phyloP scores from a whole-genome alignment of 768 basidiomycete species.

The Gymnopilus junonius region DNA sequence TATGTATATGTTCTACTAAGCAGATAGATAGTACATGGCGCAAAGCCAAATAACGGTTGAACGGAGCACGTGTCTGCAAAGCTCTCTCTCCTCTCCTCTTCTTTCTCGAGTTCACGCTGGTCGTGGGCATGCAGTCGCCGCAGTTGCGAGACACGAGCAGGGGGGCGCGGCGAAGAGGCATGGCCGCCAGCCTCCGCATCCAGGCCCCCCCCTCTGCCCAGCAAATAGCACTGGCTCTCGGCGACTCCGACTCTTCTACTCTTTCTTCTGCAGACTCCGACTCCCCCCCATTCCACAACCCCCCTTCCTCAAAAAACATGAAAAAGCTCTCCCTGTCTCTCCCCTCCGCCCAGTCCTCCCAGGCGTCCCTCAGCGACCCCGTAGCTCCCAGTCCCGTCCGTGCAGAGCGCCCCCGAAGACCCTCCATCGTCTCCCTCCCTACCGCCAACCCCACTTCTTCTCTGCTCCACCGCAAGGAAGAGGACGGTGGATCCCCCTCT shows the following conservation, averaged over 20 bases:
- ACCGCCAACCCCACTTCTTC: conserved; percentile 53
- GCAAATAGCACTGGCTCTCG: conserved; percentile 53
- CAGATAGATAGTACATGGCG: too few species aligned
- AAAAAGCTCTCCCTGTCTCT: conserved; percentile 77
- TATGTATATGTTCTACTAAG: too few species aligned
- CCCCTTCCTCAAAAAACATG: conserved; percentile 62
- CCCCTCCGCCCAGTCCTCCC: conserved; percentile 63
- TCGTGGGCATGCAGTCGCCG: conserved; percentile 37
- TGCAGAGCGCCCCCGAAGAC: conserved; percentile 57
- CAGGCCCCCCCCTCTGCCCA: conserved; percentile 52
- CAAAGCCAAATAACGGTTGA: too few species aligned
- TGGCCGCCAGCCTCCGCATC: conserved; percentile 62
- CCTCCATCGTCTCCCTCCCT: conserved; percentile 75
- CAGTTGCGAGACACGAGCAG: conserved; percentile 26
- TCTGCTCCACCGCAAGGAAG: conserved; percentile 65
- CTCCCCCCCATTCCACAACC: conserved; percentile 49
- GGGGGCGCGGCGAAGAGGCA: conserved; percentile 53
- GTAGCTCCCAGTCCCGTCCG: conserved; percentile 30
- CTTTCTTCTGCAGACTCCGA: conserved; percentile 61
- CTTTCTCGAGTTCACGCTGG: conserved; percentile 44
- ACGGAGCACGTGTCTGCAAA: conserved; percentile 23
- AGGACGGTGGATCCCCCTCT: conserved; percentile 57
- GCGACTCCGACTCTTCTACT: conserved; percentile 52
- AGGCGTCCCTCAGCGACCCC: conserved; percentile 43
- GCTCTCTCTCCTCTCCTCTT: conserved; percentile 23